Evolutionary conservation across 2,329 filamentous ascomycete species (phyloP), one percentile per base, ranked within the genome.

Genomic region (Trichoderma sp.): DNA sequence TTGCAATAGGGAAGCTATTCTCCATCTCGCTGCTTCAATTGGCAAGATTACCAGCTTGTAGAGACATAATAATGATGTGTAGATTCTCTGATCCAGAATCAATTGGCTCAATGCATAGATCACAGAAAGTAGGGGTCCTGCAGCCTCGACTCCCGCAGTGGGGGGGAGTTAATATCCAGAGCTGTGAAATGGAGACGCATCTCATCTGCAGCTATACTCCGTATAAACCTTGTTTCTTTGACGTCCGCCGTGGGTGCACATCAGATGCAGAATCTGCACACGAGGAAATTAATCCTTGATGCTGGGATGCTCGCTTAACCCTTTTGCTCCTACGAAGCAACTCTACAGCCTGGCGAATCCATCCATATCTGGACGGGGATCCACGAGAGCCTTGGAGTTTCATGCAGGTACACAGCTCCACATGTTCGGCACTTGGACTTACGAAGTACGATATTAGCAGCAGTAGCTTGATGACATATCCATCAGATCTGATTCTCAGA

Each of bases 361-460:
- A 65, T 39, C 65, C 34, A 43, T 20, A 43, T 58, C 50, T 20
- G 34, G 53, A 68, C 55, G 55, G 57, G 34, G 26, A 43, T 17
- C 53, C 53, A 59, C 30, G 43, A 50, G 43, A 50, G n/a, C 47
- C n/a, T 57, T 26, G 43, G 36, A 68, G 11, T 23, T 28, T 68
- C 32, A 67, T 58, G 65, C 55, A 68, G 65, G 65, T 59, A 68
- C 65, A 36, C 17, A 53, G 36, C 65, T 68, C 64, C 64, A 67
- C 64, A 58, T 58, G 11, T n/a, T n/a, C 53, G 64, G 13, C 26
- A 23, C 47, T 67, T 17, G n/a, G 30, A 39, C 30, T 36, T n/a
- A 15, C 13, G 8, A 30, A n/a, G 20, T 43, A 43, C 39, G 39
- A 39, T 39, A 53, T 5, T 23, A 53, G 23, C 6, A 23, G 34